phyloP scores from a whole-genome alignment of 2,329 filamentous ascomycete genomes.

The Ophiocordyceps camponoti-rufipedis region DNA sequence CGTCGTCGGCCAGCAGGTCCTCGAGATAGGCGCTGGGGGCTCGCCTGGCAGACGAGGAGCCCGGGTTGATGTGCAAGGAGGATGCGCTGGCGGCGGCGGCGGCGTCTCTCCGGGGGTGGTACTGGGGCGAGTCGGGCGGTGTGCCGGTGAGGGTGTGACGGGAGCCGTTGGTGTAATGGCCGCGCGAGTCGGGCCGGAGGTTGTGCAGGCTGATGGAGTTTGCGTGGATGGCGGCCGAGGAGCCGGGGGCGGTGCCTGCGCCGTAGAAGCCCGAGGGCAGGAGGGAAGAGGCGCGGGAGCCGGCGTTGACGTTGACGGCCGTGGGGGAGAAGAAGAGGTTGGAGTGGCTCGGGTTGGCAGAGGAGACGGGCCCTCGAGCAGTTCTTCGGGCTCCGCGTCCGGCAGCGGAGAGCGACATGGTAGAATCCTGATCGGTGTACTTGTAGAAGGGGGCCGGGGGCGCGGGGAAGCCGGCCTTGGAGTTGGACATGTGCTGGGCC shows the following conservation, averaged over 20 bases:
- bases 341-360: slow-evolving; percentile 40
- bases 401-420: slow-evolving; percentile 24
- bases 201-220: slow-evolving; percentile 40
- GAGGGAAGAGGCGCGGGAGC: slow-evolving; percentile 58
- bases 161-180: slow-evolving; percentile 21
- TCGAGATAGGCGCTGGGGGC: slow-evolving; percentile 83
- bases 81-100: slow-evolving; percentile 37
- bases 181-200: slow-evolving; percentile 38
- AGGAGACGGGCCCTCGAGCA: slow-evolving; percentile 31
- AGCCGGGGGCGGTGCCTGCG: slow-evolving; percentile 34
- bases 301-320: slow-evolving; percentile 42
- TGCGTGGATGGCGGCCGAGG: slow-evolving; percentile 15
- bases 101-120: slow-evolving; percentile 28
- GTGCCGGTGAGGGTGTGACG: slow-evolving; percentile 28
- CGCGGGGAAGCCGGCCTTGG: slow-evolving; percentile 46
- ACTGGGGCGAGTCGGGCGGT: slow-evolving; percentile 47
- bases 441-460: slow-evolving; percentile 45
- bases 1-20: slow-evolving; percentile 68
- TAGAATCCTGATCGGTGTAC: slow-evolving; percentile 39
- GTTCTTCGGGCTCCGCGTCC: slow-evolving; percentile 34
- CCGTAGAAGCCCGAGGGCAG: slow-evolving; percentile 87
- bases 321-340: slow-evolving; percentile 94
- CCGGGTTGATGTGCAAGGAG: slow-evolving; percentile 40
- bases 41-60: slow-evolving; percentile 40
- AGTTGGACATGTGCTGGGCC: slow-evolving; percentile 49